phyloP scores from a whole-genome alignment of 2,329 filamentous ascomycete genomes.

The Paracamarosporium sp. region DNA sequence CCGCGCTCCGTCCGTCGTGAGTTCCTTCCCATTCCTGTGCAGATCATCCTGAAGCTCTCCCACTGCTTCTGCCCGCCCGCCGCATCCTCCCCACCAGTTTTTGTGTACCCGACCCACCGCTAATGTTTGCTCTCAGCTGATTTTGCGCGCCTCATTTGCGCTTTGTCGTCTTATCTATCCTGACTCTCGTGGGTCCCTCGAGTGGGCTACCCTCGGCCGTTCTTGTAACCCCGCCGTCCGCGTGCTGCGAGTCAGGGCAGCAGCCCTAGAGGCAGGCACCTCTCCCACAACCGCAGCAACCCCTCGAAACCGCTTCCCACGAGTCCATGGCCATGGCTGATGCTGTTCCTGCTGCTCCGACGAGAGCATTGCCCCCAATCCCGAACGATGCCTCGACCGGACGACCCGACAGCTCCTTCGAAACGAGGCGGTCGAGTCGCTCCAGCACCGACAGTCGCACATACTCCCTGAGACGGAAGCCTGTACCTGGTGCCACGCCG shows the following conservation, averaged over 20 bases:
- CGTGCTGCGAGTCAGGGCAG: slow-evolving; percentile 1
- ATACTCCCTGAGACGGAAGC: slow-evolving; percentile 33
- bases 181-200: background rate
- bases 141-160: background rate
- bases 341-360: slow-evolving; percentile 25
- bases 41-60: background rate
- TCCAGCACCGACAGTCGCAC: slow-evolving; percentile 27
- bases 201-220: background rate
- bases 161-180: background rate
- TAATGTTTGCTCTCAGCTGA: background rate
- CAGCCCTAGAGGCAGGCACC: background rate
- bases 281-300: background rate
- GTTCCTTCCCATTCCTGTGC: slow-evolving; percentile 3
- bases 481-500: slow-evolving; percentile 22
- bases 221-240: slow-evolving; percentile 8
- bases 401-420: slow-evolving; percentile 14
- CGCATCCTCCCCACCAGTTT: background rate
- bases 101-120: background rate
- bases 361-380: slow-evolving; percentile 32
- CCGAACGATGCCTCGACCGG: slow-evolving; percentile 24
- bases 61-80: background rate
- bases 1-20: slow-evolving; percentile 1
- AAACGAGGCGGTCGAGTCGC: slow-evolving; percentile 22
- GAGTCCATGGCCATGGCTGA: slow-evolving; percentile 35
- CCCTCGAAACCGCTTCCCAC: background rate